Conservation (phyloP, 179 eudicot genomes). For the Vitellaria paradoxa region DNA sequence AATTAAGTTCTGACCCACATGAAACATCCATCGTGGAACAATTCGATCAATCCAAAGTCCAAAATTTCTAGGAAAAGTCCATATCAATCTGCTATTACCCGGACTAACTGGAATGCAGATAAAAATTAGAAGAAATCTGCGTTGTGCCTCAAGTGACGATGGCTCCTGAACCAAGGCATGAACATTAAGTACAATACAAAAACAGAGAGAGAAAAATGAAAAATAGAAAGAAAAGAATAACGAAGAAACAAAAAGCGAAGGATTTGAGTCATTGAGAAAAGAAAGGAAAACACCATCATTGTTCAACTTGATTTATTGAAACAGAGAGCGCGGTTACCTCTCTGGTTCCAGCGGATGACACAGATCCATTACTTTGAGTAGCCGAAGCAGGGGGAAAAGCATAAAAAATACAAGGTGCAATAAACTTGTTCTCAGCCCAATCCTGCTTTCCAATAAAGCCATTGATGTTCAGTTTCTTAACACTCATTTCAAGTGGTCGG, state of each 20-base stretch:
- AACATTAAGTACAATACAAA: neutral
- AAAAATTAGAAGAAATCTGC: constrained; percentile 42
- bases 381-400: constrained; percentile 27
- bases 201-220: neutral
- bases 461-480: constrained; percentile 44
- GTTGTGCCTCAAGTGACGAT: constrained; percentile 22
- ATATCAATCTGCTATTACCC: constrained; percentile 80
- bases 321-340: constrained; percentile 30
- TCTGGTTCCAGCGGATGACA: constrained; percentile 26
- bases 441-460: constrained; percentile 63
- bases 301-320: neutral
- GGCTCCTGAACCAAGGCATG: constrained; percentile 32
- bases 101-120: constrained; percentile 91
- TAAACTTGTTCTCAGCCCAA: constrained; percentile 36
- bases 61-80: constrained; percentile 66
- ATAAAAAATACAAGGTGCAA: constrained; percentile 67
- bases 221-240: neutral
- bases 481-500: constrained; percentile 56
- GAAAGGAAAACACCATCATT: neutral
- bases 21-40: constrained; percentile 82
- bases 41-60: constrained; percentile 70
- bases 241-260: neutral
- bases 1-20: constrained; percentile 65
- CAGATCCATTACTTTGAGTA: constrained; percentile 25
- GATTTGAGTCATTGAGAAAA: neutral